Evolutionary conservation across 768 basidiomycete genomes (phyloP).

Genomic region (Lactifluus hygrophoroides): DNA sequence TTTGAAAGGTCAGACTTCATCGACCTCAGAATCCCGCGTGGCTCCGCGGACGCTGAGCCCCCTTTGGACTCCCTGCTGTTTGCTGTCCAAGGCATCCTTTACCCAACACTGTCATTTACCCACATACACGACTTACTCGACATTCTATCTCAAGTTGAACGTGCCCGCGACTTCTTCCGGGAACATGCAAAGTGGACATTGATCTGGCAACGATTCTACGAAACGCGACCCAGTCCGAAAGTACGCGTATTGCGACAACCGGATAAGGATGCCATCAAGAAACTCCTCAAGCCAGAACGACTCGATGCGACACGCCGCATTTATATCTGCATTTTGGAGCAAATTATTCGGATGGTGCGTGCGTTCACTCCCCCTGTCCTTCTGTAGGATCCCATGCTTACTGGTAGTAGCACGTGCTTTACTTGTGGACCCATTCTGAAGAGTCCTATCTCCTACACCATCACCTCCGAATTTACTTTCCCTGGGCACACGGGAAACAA

Average conservation of each 20-base stretch:
- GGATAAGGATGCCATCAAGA: conserved; percentile 10
- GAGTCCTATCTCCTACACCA: conserved; percentile 13
- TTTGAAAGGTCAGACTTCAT: conserved; percentile 11
- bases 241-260: conserved; percentile 13
- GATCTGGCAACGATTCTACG: conserved; percentile 15
- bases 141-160: conserved; percentile 16
- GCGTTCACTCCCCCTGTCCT: not conserved
- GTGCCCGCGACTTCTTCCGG: conserved; percentile 8
- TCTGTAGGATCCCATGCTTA: too few species aligned
- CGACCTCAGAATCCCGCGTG: not conserved
- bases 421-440: conserved; percentile 16
- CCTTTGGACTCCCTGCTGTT: conserved; percentile 1
- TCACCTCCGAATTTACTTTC: conserved; percentile 16
- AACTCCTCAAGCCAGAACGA: conserved; percentile 11
- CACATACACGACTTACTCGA: conserved; percentile 15
- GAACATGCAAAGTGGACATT: conserved; percentile 15
- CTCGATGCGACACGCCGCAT: conserved; percentile 7
- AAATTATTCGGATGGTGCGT: conserved; percentile 5
- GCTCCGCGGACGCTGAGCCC: not conserved
- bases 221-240: conserved; percentile 1
- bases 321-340: conserved; percentile 8
- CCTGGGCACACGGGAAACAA: conserved; percentile 12
- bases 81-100: conserved; percentile 7
- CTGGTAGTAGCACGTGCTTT: conserved; percentile 4
- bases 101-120: conserved; percentile 9